Evolutionary conservation across 768 basidiomycete species (phyloP).

Genomic region (Fistulinella prunicolor): DNA sequence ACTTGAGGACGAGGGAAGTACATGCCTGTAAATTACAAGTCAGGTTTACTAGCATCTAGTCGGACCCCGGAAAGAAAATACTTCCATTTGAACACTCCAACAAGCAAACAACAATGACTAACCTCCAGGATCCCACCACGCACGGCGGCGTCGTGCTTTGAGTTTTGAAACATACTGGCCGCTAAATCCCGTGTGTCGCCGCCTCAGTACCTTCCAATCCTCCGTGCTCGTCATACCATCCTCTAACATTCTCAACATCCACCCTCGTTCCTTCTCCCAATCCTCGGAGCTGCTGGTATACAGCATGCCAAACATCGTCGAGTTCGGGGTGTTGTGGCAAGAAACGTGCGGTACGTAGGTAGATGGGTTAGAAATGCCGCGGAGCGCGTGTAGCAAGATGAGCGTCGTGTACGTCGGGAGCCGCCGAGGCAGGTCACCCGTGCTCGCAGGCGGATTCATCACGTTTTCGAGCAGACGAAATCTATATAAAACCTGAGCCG

Average conservation of each 20-base stretch:
- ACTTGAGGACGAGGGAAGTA: slow-evolving; percentile 67
- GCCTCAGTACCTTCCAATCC: slow-evolving; percentile 80
- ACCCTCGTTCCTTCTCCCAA: slow-evolving; percentile 85
- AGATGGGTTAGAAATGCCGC: slow-evolving; percentile 85
- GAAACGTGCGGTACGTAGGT: slow-evolving; percentile 83
- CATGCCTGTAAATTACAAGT: slow-evolving; percentile 68
- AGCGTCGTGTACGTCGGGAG: slow-evolving; percentile 79
- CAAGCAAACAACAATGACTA: no score
- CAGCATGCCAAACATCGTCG: slow-evolving; percentile 81
- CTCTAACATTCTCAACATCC: slow-evolving; percentile 81
- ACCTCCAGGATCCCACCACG: slow-evolving; percentile 69
- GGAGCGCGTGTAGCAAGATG: slow-evolving; percentile 77
- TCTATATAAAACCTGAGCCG: slow-evolving; percentile 68
- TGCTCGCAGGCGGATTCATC: slow-evolving; percentile 24
- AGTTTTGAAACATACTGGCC: slow-evolving; percentile 76
- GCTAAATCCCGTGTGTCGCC: slow-evolving; percentile 88
- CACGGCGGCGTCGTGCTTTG: slow-evolving; percentile 48
- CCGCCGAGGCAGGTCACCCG: slow-evolving; percentile 53
- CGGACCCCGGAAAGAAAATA: not conserved
- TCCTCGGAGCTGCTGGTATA: slow-evolving; percentile 75
- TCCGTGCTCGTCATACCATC: slow-evolving; percentile 73
- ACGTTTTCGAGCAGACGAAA: slow-evolving; percentile 40
- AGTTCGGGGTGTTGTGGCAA: slow-evolving; percentile 84
- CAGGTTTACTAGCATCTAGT: slow-evolving; percentile 72
- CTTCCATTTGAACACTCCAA: no score